A percentile compares a stretch with the other conserved stretches of the same genome.
phyloP scores from a whole-genome alignment of 805 yeast genomes.

The Nakazawaea sp. region DNA sequence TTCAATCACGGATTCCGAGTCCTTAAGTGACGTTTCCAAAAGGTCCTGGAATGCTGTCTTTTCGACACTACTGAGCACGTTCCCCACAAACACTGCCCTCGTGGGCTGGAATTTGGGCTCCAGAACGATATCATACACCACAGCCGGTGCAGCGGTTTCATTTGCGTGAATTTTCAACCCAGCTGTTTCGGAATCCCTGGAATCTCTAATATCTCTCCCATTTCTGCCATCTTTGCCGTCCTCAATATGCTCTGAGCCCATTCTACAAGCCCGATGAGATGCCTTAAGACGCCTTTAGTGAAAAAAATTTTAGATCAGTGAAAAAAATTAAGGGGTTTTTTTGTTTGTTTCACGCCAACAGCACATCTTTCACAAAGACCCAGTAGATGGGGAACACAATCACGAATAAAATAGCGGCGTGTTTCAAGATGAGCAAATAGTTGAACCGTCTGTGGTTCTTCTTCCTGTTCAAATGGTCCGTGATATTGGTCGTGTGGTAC shows the following conservation, averaged over 20 bases:
- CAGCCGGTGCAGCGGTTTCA: no score
- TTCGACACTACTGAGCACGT: conserved; percentile 28
- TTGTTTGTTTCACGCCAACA: conserved; percentile 11
- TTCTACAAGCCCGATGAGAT: no score
- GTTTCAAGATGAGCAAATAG: not conserved
- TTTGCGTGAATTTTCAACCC: no score
- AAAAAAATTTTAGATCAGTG: no score
- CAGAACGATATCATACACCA: conserved; percentile 3
- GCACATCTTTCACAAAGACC: conserved; percentile 14
- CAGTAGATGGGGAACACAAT: conserved; percentile 5
- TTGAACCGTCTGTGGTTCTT: conserved; percentile 3
- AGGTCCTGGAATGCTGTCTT: conserved; percentile 30
- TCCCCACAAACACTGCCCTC: conserved; percentile 38
- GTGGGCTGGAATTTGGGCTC: conserved; percentile 29
- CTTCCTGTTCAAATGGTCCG: conserved; percentile 1
- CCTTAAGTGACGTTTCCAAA: conserved; percentile 24
- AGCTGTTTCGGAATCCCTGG: no score
- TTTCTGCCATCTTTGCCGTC: no score
- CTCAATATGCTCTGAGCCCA: no score
- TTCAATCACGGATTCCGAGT: conserved; percentile 23
- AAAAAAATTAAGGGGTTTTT: no score
- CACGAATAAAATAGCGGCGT: not conserved
- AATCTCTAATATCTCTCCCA: no score
- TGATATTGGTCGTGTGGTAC: conserved; percentile 4
- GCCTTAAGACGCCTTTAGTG: no score